Conservation (phyloP, 768 basidiomycete genomes). For the Naganishia friedmannii region DNA sequence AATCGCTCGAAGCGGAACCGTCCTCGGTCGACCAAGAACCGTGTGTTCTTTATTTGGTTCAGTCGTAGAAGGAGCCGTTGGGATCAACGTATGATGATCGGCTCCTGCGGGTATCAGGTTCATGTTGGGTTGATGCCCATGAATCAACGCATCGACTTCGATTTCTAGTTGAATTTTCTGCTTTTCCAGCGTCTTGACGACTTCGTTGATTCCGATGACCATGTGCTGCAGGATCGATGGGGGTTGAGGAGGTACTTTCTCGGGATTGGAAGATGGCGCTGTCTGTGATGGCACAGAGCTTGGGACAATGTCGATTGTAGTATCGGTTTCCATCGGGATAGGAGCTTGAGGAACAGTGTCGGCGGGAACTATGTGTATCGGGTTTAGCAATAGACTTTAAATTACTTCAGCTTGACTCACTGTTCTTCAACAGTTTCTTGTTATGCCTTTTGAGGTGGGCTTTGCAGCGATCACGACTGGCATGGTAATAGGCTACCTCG, state of each 20-base stretch:
- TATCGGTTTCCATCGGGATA: background rate
- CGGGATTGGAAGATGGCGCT: background rate
- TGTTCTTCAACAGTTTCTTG: background rate
- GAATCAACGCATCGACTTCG: constrained; percentile 27
- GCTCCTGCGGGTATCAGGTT: constrained; percentile 32
- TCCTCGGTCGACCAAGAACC: background rate
- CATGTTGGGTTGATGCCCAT: background rate
- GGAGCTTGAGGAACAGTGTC: background rate
- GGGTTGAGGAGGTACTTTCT: constrained; percentile 20
- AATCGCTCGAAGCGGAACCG: constrained; percentile 38
- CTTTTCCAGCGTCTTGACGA: constrained; percentile 44
- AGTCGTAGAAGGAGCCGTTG: constrained; percentile 20
- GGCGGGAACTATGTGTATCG: background rate
- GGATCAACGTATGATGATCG: constrained; percentile 10
- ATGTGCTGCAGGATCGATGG: constrained; percentile 41
- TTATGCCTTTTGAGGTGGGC: background rate
- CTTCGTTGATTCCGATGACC: constrained; percentile 50
- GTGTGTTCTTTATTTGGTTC: background rate
- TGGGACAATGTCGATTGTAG: background rate
- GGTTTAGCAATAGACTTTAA: background rate
- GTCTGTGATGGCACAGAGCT: background rate
- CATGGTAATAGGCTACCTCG: constrained; percentile 10
- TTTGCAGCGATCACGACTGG: background rate
- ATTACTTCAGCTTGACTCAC: background rate
- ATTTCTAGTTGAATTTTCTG: constrained; percentile 40